Conservation (phyloP, 208 protist genomes). For the Leishmania braziliensis region DNA sequence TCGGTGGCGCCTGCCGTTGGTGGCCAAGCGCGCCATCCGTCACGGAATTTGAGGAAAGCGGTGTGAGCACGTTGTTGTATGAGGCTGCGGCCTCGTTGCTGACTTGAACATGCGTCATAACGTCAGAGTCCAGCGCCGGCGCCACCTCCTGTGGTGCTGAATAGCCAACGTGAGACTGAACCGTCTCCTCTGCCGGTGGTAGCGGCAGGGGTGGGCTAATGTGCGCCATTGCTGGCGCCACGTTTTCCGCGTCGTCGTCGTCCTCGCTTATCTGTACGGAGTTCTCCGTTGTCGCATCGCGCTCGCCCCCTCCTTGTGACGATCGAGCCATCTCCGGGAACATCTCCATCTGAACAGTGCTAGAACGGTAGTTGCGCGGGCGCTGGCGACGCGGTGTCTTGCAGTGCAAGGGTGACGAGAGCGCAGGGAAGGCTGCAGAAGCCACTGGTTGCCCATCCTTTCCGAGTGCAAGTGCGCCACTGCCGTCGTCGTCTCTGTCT, state of each 20-base stretch:
- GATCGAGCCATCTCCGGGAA: constrained; percentile 13
- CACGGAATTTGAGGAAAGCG: neutral
- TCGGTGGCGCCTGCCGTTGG: neutral
- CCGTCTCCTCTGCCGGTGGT: neutral
- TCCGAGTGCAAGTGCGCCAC: neutral
- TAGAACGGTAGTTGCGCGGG: constrained; percentile 28
- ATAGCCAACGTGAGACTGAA: neutral
- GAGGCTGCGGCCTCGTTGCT: neutral
- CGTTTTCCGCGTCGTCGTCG: constrained; percentile 8
- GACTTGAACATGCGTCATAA: neutral
- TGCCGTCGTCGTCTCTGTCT: neutral
- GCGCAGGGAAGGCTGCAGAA: neutral
- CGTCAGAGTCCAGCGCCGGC: neutral
- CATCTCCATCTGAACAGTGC: constrained; percentile 43
- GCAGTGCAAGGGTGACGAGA: constrained; percentile 23
- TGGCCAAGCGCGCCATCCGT: neutral
- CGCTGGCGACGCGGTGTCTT: constrained; percentile 39
- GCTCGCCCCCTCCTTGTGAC: neutral
- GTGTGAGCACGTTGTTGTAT: neutral
- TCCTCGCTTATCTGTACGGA: constrained; percentile 26
- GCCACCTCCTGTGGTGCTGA: neutral
- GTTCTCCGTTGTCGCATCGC: constrained; percentile 11
- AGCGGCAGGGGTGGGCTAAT: neutral
- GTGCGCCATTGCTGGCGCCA: neutral
- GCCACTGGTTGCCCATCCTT: neutral